Base-by-base conservation (phyloP, 768 basidiomycete genomes). In the Termitomyces sp. region DNA sequence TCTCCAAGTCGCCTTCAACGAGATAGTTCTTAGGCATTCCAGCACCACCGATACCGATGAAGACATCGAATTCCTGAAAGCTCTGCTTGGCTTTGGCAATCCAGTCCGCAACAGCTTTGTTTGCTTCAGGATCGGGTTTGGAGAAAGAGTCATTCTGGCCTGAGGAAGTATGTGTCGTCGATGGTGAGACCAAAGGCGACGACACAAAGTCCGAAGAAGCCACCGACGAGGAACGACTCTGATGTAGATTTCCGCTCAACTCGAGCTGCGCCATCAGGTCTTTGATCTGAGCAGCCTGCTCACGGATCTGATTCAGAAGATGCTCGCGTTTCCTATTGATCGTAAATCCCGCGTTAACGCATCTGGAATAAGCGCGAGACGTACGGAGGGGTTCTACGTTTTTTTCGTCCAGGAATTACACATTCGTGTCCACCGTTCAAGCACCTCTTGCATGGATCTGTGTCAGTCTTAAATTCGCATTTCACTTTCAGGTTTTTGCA, bases 371-470 rank as follows among this genome's bases (percentile, higher is more conserved):
- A 44, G 20, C 25, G 12, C 32, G 9, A 16, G 15, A 72, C 86
- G 66, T 70, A 91, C 89, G 88, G 90, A 50, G 90, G 89, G 5
- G 85, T 79, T 43, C 85, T 76, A 53, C 89, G 85, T 64, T 88
- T 88, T 70, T 89, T 91, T 57, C 87, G 78, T n/a, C 89, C 89
- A n/a, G 89, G 89, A 47, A 88, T 89, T 39, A 85, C 71, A 60
- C 89, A 92, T 49, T 89, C 86, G 53, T 88, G 84, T 6, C 80
- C 81, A 10, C 85, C 86, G 56, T 82, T 81, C 52, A 80, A 68
- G 63, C 89, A 92, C 11, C 89, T 84, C 64, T 82, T 89, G 69
- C 89, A 92, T 3, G 83, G 82, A 62, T 91, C 88, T 13, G 77
- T 81, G 47, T 88, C 85, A 13, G 80, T 80, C 65, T 75, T 82